These are phyloP conservation scores for Didymella sp. DNA, from an alignment of 2,329 filamentous ascomycete species.

Conservation along the genomic window DNA sequence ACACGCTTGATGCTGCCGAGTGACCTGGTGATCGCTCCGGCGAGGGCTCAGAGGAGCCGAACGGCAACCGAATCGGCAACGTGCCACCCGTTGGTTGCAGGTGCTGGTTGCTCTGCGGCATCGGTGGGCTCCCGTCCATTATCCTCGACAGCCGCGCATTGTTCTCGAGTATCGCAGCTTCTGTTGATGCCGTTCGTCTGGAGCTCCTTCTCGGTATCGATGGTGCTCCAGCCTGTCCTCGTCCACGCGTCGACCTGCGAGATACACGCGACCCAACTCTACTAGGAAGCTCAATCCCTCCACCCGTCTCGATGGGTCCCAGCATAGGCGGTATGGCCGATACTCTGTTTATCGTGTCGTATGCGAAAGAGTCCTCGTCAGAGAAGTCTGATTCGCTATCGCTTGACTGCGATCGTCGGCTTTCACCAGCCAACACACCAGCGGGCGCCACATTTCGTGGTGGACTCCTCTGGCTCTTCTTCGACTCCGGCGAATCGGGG, in stretches of 20 bases:
- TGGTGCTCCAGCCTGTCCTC: slow-evolving; percentile 38
- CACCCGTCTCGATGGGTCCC: slow-evolving; percentile 66
- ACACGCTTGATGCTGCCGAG: slow-evolving; percentile 47
- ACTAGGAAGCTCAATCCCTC: slow-evolving; percentile 68
- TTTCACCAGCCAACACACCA: slow-evolving; percentile 23
- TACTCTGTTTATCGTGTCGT: slow-evolving; percentile 49
- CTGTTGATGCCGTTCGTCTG: slow-evolving; percentile 47
- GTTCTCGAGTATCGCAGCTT: slow-evolving; percentile 35
- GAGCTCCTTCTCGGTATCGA: slow-evolving; percentile 75
- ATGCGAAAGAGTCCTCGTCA: slow-evolving; percentile 57
- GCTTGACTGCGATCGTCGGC: slow-evolving; percentile 56
- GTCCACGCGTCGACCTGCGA: slow-evolving; percentile 31
- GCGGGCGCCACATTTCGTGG: slow-evolving; percentile 24
- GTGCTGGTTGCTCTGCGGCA: slow-evolving; percentile 31
- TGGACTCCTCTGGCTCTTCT: slow-evolving; percentile 20
- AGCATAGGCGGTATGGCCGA: slow-evolving; percentile 63
- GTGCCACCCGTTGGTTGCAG: slow-evolving; percentile 34
- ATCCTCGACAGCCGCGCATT: slow-evolving; percentile 39
- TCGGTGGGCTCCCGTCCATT: slow-evolving; percentile 25
- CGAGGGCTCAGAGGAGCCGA: slow-evolving; percentile 47
- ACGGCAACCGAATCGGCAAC: slow-evolving; percentile 44
- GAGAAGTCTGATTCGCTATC: slow-evolving; percentile 44
- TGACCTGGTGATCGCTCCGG: slow-evolving; percentile 45
- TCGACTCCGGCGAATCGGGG: slow-evolving; percentile 45
- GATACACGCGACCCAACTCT: slow-evolving; percentile 67